phyloP scores from a whole-genome alignment of 2,329 filamentous ascomycete genomes.

The Fusarium duplospermum region DNA sequence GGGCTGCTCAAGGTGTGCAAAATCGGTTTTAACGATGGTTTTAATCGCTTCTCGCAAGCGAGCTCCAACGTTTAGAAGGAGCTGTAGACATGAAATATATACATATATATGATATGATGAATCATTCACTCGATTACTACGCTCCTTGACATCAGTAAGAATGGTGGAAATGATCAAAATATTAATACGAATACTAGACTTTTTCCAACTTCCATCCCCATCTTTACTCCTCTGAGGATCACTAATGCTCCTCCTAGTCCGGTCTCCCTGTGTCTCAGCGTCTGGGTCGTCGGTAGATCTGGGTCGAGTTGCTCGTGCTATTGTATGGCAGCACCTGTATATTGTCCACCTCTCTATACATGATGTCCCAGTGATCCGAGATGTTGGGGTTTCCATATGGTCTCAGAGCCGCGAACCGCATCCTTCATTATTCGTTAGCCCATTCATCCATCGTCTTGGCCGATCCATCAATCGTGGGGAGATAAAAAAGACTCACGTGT shows the following conservation, averaged over 20 bases:
- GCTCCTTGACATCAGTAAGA: neutral
- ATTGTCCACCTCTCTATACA: conserved; percentile 46
- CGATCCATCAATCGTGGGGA: neutral
- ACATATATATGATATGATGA: neutral
- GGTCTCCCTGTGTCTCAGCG: neutral
- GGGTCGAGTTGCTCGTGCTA: conserved; percentile 41
- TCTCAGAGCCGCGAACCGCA: conserved; percentile 56
- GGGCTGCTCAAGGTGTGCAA: conserved; percentile 3
- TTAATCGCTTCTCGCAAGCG: conserved; percentile 16
- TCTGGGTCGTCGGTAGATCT: conserved; percentile 21
- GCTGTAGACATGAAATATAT: conserved; percentile 5
- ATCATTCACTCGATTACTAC: neutral
- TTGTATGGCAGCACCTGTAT: conserved; percentile 52
- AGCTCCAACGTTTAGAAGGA: conserved; percentile 8
- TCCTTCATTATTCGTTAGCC: conserved; percentile 41
- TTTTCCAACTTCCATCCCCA: neutral
- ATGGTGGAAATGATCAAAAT: neutral
- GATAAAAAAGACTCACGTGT: conserved; percentile 49
- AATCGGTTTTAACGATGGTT: neutral
- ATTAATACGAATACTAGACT: neutral
- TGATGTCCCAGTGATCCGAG: conserved; percentile 57
- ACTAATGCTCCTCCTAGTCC: neutral
- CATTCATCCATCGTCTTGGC: neutral
- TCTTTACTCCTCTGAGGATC: neutral
- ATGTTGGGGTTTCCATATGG: conserved; percentile 56